Conservation (phyloP, 371 early-diverging fungal species). For the Batrachochytrium dendrobatidis region DNA sequence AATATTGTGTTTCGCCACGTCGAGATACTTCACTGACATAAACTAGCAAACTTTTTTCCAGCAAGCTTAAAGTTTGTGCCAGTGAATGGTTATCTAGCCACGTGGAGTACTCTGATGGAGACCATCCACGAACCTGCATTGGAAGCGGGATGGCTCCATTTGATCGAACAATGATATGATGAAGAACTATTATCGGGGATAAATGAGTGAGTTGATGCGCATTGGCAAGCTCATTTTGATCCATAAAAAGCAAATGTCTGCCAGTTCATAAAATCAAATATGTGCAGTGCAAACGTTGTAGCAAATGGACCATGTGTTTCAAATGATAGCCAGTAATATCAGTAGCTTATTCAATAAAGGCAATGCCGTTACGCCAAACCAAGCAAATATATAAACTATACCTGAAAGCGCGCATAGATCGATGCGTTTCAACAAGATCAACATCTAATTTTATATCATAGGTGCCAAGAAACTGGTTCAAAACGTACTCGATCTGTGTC, state of each 20-base stretch:
- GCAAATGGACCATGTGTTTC: neutral
- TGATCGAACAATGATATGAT: constrained; percentile 55
- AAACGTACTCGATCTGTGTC: constrained; percentile 61
- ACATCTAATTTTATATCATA: constrained; percentile 47
- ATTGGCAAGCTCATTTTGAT: constrained; percentile 42
- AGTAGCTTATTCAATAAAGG: constrained; percentile 2
- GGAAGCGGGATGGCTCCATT: constrained; percentile 48
- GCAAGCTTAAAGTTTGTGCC: constrained; percentile 28
- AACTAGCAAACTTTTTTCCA: constrained; percentile 32
- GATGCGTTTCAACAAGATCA: constrained; percentile 47
- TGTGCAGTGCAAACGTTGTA: neutral
- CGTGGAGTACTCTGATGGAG: constrained; percentile 51
- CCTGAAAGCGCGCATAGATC: constrained; percentile 52
- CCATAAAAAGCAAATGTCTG: constrained; percentile 48
- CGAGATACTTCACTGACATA: constrained; percentile 32
- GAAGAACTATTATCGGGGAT: constrained; percentile 39
- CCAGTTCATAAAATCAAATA: neutral
- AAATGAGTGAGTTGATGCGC: constrained; percentile 45
- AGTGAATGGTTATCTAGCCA: constrained; percentile 52
- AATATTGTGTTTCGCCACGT: constrained; percentile 26
- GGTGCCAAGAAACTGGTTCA: constrained; percentile 47
- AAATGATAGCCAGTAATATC: neutral
- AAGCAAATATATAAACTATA: constrained; percentile 6
- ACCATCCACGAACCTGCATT: constrained; percentile 42
- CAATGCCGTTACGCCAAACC: neutral